Evolutionary conservation across 2,329 filamentous ascomycete species (phyloP), one percentile per base, ranked within the genome.

Genomic region (Sclerotinia borealis): DNA sequence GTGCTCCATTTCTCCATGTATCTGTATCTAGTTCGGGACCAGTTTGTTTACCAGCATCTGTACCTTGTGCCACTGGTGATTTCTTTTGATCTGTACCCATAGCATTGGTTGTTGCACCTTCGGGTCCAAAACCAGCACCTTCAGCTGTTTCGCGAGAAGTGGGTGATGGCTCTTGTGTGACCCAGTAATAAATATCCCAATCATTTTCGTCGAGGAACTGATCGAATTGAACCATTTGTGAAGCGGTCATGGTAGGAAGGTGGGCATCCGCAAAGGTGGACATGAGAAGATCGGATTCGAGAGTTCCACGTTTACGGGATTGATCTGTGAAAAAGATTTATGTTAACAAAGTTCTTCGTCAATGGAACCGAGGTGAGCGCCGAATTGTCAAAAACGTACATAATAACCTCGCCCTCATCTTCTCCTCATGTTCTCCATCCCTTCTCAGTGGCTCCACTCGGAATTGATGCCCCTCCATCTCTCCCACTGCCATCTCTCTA

Each of bases 181-280:
- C 92, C 95, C 95, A 99, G 83, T 99, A 99, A 82, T 99, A 99
- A 66, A 99, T 97, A 76, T 99, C 95, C 95, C 95, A 99, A 80
- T 99, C 95, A 77, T 99, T 99, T 79, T 99, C 95, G 77, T 99
- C 95, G 63, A 99, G 86, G 80, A 99, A 96, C 34, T 83, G 80
- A 76, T 98, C 93, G 80, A 95, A 98, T 77, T 96, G 85, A 71
- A 84, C 78, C 70, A 98, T 86, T 74, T 96, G 90, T 58, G 81
- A 77, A 7, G 80, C 76, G 1, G 84, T 85, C 91, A 99, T 96
- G 66, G 79, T 79, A 49, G 82, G 80, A 27, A 99, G 87, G 77
- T 96, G 83, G 61, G 82, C 80, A 69, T 93, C 86, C 68, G 95
- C 95, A 76, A 99, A 99, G 69, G 95, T 99, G 65, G 92, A 96